phyloP scores from a whole-genome alignment of 257 asterid genomes.

The Fraxinus quadrangulata region DNA sequence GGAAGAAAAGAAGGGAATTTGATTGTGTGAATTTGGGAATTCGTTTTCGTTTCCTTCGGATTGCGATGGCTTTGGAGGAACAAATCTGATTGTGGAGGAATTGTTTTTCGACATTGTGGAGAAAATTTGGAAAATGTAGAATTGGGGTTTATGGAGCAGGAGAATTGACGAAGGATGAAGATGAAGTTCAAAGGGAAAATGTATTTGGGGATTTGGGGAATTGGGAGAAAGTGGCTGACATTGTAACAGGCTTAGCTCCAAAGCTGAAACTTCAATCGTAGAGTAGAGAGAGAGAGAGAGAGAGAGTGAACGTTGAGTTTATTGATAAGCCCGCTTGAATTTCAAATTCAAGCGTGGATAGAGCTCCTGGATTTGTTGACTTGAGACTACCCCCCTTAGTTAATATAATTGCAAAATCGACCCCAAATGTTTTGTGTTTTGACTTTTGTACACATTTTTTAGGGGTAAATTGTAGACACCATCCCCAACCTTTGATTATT shows the following conservation, averaged over 20 bases:
- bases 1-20: slow-evolving; percentile 25
- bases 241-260: slow-evolving; percentile 18
- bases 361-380: background rate
- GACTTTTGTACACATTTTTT: background rate
- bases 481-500: too few relatives aligned
- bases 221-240: slow-evolving; percentile 4
- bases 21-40: slow-evolving; percentile 28
- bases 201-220: slow-evolving; percentile 22
- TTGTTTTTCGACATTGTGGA: slow-evolving; percentile 38
- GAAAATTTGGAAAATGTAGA: slow-evolving; percentile 16
- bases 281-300: slow-evolving; percentile 12
- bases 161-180: background rate
- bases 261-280: slow-evolving; percentile 1
- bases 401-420: slow-evolving; percentile 9
- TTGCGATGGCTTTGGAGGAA: slow-evolving; percentile 31
- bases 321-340: slow-evolving; percentile 36
- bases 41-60: slow-evolving; percentile 42
- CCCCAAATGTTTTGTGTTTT: slow-evolving; percentile 22
- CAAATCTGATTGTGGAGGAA: slow-evolving; percentile 21
- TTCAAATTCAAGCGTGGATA: slow-evolving; percentile 40
- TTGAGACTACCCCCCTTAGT: slow-evolving; percentile 5
- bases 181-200: slow-evolving; percentile 9
- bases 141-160: background rate
- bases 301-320: background rate
- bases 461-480: too few relatives aligned